phyloP scores from a whole-genome alignment of 257 asterid genomes.

The Marsdenia floribunda region DNA sequence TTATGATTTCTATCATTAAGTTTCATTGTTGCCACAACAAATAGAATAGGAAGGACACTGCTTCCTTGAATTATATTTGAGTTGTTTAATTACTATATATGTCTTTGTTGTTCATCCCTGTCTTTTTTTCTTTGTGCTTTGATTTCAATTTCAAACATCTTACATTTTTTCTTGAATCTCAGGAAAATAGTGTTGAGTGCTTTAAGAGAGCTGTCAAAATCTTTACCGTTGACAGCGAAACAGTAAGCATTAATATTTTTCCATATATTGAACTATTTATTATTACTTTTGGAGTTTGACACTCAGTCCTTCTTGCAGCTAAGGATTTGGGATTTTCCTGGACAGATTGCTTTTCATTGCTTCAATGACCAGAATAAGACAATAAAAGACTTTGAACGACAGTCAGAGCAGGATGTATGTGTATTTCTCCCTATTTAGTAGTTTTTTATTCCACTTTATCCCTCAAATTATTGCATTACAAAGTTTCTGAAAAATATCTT shows the following conservation, averaged over 20 bases:
- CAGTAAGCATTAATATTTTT: slow-evolving; percentile 42
- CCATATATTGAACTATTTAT: slow-evolving; percentile 8
- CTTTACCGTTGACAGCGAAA: slow-evolving; percentile 67
- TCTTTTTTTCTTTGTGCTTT: background rate
- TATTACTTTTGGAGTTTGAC: slow-evolving; percentile 22
- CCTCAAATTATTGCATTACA: background rate
- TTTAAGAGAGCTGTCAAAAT: slow-evolving; percentile 88
- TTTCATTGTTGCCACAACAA: background rate
- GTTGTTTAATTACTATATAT: background rate
- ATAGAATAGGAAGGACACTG: background rate
- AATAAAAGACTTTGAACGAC: slow-evolving; percentile 61
- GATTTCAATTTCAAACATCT: slow-evolving; percentile 20
- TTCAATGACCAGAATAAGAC: slow-evolving; percentile 56
- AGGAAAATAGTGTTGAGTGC: slow-evolving; percentile 92
- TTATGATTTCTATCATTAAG: background rate
- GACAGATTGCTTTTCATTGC: slow-evolving; percentile 64
- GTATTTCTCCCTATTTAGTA: slow-evolving; percentile 10
- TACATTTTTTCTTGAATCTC: slow-evolving; percentile 21
- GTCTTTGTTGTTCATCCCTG: background rate
- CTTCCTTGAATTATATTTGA: background rate
- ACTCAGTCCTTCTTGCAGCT: slow-evolving; percentile 41
- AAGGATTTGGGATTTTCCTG: slow-evolving; percentile 93
- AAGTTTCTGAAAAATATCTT: background rate
- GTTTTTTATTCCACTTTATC: background rate
- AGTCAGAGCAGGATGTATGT: slow-evolving; percentile 80